Base-by-base conservation (phyloP, 768 basidiomycete genomes). In the Cubamyces sp. region DNA sequence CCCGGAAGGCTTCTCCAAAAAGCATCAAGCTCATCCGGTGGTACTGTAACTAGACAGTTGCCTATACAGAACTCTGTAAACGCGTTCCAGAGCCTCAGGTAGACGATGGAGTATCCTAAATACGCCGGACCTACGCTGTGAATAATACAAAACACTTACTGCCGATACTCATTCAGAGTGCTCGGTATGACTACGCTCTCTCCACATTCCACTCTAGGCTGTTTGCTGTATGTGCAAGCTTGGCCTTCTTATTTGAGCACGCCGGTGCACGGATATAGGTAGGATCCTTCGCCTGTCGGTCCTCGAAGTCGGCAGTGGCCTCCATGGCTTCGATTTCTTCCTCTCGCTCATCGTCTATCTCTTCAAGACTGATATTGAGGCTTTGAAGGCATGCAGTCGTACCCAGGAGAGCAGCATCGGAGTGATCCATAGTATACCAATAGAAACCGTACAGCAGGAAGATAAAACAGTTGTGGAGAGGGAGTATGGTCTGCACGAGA, bases 1-100 rank as follows among this genome's bases (percentile, higher is more conserved):
- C 16, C 39, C 3, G 66, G 59, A 1, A 69, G 46, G 28, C 54
- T 37, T 19, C 39, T n/a, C 51, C 51, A 53, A 23, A 53, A 53
- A 4, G 23, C 18, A 37, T 48, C 23, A 46, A 40, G 9, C 18
- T 53, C 30, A 25, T 56, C 28, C 37, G n/a, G n/a, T n/a, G 23
- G 18, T 14, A 21, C 25, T 25, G 48, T 21, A 12, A 53, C 14
- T 1, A 57, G n/a, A 0, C 28, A 41, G n/a, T 54, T 4, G 1
- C 26, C 16, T 1, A 41, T 34, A n/a, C 40, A 52, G 46, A 66
- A 66, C 9, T 3, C 42, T 9, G 28, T 39, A 51, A 66, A 66
- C 18, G 45, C 16, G 8, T 21, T 45, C 47, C 61, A 62, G 3
- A 49, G 30, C 30, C 53, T 62, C n/a, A n/a, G n/a, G n/a, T n/a